These are phyloP conservation scores for Phytophthora aleatoria DNA, from an alignment of 352 stramenopile genomes.

Conservation along the genomic window DNA sequence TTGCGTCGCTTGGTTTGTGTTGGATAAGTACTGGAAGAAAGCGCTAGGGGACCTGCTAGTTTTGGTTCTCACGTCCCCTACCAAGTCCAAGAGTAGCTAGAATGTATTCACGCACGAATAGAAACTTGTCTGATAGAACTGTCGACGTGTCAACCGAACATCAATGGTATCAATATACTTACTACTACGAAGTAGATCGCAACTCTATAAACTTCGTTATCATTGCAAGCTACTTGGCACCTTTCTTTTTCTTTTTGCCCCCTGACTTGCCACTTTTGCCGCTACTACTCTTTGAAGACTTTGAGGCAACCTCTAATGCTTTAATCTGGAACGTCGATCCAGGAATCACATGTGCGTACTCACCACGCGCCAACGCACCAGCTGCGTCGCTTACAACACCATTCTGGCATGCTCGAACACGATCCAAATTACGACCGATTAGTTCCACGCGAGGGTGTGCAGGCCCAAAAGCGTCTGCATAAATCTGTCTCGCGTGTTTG, in stretches of 20 bases:
- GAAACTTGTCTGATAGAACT: constrained; percentile 9
- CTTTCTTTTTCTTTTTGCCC: constrained; percentile 52
- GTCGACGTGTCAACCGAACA: no score
- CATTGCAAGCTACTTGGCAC: constrained; percentile 18
- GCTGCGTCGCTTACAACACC: constrained; percentile 50
- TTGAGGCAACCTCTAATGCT: constrained; percentile 48
- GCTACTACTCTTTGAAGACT: constrained; percentile 8
- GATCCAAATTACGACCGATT: constrained; percentile 55
- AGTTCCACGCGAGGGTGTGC: constrained; percentile 51
- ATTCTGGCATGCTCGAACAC: constrained; percentile 43
- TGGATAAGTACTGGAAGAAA: constrained; percentile 78
- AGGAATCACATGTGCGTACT: constrained; percentile 69
- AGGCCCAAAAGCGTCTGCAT: constrained; percentile 47
- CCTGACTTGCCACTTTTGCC: constrained; percentile 36
- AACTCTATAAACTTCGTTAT: neutral
- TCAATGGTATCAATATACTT: no score
- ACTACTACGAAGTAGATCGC: no score
- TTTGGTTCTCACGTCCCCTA: constrained; percentile 15
- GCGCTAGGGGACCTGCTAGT: constrained; percentile 45
- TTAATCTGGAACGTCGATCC: constrained; percentile 70
- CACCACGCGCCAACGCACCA: constrained; percentile 48
- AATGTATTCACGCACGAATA: constrained; percentile 8
- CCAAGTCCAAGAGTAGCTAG: constrained; percentile 34
- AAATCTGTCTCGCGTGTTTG: constrained; percentile 54
- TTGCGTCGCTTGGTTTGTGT: constrained; percentile 67